Conservation (phyloP, 2,329 filamentous ascomycete species). For the Ophiostoma sp. region DNA sequence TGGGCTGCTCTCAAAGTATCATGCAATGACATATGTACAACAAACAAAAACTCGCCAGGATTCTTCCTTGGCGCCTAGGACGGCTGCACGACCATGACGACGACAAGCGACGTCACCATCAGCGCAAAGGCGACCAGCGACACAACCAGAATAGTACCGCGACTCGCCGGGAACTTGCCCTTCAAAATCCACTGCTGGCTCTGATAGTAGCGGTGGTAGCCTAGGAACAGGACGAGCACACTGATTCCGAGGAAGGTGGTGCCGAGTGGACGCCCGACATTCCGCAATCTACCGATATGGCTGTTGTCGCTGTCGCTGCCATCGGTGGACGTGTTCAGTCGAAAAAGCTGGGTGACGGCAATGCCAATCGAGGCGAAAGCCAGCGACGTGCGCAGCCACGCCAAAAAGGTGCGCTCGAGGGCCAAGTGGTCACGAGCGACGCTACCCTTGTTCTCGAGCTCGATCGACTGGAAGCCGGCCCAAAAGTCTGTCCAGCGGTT, state of each 20-base stretch:
- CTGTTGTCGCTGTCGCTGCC: conserved; percentile 34
- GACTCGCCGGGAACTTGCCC: conserved; percentile 77
- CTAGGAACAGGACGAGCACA: conserved; percentile 72
- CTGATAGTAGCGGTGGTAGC: conserved; percentile 77
- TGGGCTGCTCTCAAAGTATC: neutral
- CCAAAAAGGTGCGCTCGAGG: conserved; percentile 79
- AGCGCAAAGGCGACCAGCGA: conserved; percentile 63
- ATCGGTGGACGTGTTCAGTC: conserved; percentile 68
- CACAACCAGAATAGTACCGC: conserved; percentile 72
- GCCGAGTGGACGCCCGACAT: conserved; percentile 71
- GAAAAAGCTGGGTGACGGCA: conserved; percentile 80
- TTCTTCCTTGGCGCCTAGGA: neutral
- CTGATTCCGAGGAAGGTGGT: conserved; percentile 75
- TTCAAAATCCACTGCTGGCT: conserved; percentile 76
- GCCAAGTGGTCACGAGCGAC: conserved; percentile 81
- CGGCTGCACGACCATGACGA: conserved; percentile 59
- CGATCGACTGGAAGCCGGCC: conserved; percentile 59
- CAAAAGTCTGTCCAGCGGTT: conserved; percentile 51
- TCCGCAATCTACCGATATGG: conserved; percentile 50
- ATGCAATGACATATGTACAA: neutral
- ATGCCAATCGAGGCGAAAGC: conserved; percentile 82
- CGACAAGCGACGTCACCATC: conserved; percentile 60
- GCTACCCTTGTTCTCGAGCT: conserved; percentile 83
- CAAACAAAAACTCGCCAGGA: neutral
- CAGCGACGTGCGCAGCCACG: conserved; percentile 80